These are phyloP conservation scores for Tricholoma sp. DNA, from an alignment of 768 basidiomycete genomes.

Conservation along the genomic window DNA sequence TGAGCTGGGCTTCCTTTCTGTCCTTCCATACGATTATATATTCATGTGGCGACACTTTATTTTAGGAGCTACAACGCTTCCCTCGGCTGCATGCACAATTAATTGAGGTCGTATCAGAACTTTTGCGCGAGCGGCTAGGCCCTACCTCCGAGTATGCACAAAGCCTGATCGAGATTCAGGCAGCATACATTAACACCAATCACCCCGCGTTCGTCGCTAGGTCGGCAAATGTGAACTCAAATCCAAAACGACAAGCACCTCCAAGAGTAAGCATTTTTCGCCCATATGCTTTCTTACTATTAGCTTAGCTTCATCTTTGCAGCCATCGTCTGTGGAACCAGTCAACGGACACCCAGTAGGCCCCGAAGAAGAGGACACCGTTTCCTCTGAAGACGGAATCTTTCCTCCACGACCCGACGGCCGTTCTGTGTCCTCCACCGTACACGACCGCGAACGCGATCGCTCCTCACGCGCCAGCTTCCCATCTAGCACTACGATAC, in stretches of 20 bases:
- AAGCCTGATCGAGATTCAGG: constrained; percentile 94
- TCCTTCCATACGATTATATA: background rate
- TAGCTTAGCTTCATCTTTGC: background rate
- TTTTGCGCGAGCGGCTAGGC: constrained; percentile 90
- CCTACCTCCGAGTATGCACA: constrained; percentile 97
- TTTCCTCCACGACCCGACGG: constrained; percentile 39
- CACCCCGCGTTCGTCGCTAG: constrained; percentile 91
- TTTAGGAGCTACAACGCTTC: constrained; percentile 91
- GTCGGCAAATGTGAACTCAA: constrained; percentile 46
- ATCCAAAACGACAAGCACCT: constrained; percentile 37
- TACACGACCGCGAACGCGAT: constrained; percentile 77
- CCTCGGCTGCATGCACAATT: constrained; percentile 89
- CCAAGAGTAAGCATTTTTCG: constrained; percentile 45
- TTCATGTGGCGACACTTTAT: background rate
- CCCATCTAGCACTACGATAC: constrained; percentile 25
- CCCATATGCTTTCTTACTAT: background rate
- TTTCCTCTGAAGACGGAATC: constrained; percentile 53
- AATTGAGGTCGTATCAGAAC: constrained; percentile 95
- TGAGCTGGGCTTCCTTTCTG: constrained; percentile 30
- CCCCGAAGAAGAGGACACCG: constrained; percentile 57
- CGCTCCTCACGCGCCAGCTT: constrained; percentile 38
- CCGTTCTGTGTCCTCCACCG: constrained; percentile 73
- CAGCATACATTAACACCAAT: constrained; percentile 99
- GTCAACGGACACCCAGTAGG: constrained; percentile 45
- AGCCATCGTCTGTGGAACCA: constrained; percentile 66